Evolutionary conservation across 495 filamentous ascomycete species (phyloP), one percentile per base, ranked within the genome.

Genomic region (Aspergillus baeticus): DNA sequence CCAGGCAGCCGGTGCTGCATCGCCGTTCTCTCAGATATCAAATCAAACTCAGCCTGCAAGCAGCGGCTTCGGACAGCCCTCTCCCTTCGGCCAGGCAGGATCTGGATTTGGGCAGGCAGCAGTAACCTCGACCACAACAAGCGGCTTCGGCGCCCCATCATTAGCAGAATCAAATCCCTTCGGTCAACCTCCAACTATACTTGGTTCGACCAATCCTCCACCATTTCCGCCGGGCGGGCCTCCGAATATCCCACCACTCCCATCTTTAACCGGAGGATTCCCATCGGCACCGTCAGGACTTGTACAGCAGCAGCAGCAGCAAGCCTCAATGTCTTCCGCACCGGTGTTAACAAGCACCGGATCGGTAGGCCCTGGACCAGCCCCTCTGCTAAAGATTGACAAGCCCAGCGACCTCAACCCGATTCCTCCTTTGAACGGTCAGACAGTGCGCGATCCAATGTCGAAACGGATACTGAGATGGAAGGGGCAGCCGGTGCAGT

Each of bases 401-500:
- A 61, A 65, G n/a, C 61, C 65, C 7, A 61, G 60, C 42, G 67
- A 68, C 1, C 63, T 72, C 42, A 72, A 61, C 50, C 77, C 68
- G 35, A 66, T 75, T 8, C 77, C 73, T 42, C 63, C 58, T 13
- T 55, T 79, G 6, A 54, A 60, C 35, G 72, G 74, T 10, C 67
- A 76, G 31, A 78, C 75, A 10, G 53, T 66, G 18, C 68, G 69
- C 36, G 62, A 79, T 43, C 67, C 71, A 10, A 50, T 54, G 23
- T 74, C 66, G 10, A 69, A 76, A 6, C 63, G 62, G 31, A 60
- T 84, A 1, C 55, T 62, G 0, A 70, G 62, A 31, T 85, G 81
- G 80, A 84, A 84, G 61, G 79, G 80, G n/a, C 75, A 72, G 26
- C 75, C 75, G 0, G 82, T 86, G 1, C 67, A 70, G 22, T 84